Evolutionary conservation across 2,329 filamentous ascomycete species (phyloP).

Genomic region (Aureobasidium sp.): DNA sequence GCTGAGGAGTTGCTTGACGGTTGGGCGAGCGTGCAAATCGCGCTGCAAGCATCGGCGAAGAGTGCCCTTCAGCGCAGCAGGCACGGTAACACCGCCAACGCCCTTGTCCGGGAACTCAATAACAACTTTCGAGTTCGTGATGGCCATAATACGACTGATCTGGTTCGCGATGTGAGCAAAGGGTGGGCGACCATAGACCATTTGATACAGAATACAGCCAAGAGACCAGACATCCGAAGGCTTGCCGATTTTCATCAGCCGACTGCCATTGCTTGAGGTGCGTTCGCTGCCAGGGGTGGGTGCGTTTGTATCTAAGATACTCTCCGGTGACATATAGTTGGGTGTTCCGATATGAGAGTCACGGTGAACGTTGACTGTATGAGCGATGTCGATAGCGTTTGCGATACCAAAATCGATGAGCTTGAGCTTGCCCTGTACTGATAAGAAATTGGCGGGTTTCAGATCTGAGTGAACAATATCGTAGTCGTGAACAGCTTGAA

Average conservation of each 20-base stretch:
- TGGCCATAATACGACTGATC: slow-evolving; percentile 78
- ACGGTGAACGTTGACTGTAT: slow-evolving; percentile 95
- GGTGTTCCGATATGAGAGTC: slow-evolving; percentile 93
- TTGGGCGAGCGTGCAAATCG: slow-evolving; percentile 50
- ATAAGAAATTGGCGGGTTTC: slow-evolving; percentile 94
- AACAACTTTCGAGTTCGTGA: slow-evolving; percentile 67
- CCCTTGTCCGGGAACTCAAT: slow-evolving; percentile 67
- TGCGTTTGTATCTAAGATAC: slow-evolving; percentile 78
- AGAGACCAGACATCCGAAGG: slow-evolving; percentile 94
- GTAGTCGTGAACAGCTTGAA: slow-evolving; percentile 77
- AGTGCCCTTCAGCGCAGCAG: slow-evolving; percentile 49
- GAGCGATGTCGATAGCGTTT: slow-evolving; percentile 89
- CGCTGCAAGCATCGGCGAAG: slow-evolving; percentile 53
- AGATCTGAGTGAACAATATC: slow-evolving; percentile 96
- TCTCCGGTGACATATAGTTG: slow-evolving; percentile 98
- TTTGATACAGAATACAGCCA: slow-evolving; percentile 94
- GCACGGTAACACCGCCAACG: slow-evolving; percentile 55
- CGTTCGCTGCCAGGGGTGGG: slow-evolving; percentile 35
- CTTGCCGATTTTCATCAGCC: slow-evolving; percentile 82
- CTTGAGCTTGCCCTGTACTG: slow-evolving; percentile 84
- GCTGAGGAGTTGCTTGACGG: slow-evolving; percentile 49
- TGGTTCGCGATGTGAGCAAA: slow-evolving; percentile 88
- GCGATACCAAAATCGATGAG: slow-evolving; percentile 98
- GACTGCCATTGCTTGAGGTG: slow-evolving; percentile 28
- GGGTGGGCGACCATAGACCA: slow-evolving; percentile 94